phyloP scores from a whole-genome alignment of 2,329 filamentous ascomycete genomes.

The Alternaria ventricosa region DNA sequence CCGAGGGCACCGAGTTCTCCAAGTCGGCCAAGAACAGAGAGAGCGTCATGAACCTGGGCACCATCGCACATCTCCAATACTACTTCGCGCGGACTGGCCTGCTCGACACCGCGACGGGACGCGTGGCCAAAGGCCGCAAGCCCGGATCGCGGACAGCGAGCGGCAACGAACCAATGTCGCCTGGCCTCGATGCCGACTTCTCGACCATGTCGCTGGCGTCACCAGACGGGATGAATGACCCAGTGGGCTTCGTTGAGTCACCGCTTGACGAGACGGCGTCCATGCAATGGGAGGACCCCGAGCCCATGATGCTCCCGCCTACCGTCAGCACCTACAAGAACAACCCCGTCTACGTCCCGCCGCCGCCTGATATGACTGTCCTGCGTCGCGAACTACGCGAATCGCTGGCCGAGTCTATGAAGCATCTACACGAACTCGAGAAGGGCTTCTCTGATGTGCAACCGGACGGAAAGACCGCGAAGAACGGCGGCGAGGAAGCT shows the following conservation, averaged over 20 bases:
- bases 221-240: slow-evolving; percentile 30
- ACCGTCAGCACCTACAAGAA: slow-evolving; percentile 96
- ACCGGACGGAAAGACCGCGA: slow-evolving; percentile 8
- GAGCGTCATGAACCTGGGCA: slow-evolving; percentile 94
- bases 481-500: slow-evolving; percentile 42
- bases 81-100: slow-evolving; percentile 96
- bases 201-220: slow-evolving; percentile 32
- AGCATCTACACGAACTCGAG: slow-evolving; percentile 68
- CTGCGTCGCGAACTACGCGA: slow-evolving; percentile 74
- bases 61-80: slow-evolving; percentile 96
- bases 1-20: slow-evolving; percentile 86
- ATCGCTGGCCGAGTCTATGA: slow-evolving; percentile 71
- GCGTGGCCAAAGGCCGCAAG: slow-evolving; percentile 74
- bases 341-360: slow-evolving; percentile 79
- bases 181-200: slow-evolving; percentile 37
- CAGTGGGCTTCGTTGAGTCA: slow-evolving; percentile 57
- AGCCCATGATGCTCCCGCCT: slow-evolving; percentile 87
- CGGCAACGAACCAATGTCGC: slow-evolving; percentile 38
- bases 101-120: slow-evolving; percentile 89
- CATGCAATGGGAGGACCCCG: slow-evolving; percentile 63
- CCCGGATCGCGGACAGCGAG: slow-evolving; percentile 45
- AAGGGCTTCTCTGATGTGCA: slow-evolving; percentile 34
- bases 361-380: slow-evolving; percentile 81
- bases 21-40: slow-evolving; percentile 88
- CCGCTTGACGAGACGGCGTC: slow-evolving; percentile 60